A percentile compares a stretch with the other conserved stretches of the same genome.
Evolutionary conservation across 2,329 filamentous ascomycete species (phyloP).

Genomic region (Neophaeococcomyces mojaviensis): DNA sequence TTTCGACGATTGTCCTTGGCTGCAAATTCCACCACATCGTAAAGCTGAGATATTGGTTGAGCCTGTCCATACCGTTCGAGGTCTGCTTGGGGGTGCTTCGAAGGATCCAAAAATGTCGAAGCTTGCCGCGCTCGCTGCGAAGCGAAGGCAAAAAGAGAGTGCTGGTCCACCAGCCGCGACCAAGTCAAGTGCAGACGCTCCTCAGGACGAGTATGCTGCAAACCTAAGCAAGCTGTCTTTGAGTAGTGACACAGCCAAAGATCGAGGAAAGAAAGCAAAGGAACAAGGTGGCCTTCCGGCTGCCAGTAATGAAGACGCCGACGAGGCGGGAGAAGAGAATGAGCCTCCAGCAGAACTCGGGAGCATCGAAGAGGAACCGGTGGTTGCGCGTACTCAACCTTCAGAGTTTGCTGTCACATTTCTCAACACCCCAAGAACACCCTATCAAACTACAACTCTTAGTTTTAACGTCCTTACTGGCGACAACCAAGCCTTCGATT

Average conservation of each 20-base stretch:
- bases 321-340: neutral
- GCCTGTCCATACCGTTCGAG: slow-evolving; percentile 51
- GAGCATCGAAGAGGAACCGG: neutral
- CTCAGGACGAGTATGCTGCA: slow-evolving; percentile 16
- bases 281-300: neutral
- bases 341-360: neutral
- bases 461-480: slow-evolving; percentile 24
- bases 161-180: slow-evolving; percentile 42
- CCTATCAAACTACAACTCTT: slow-evolving; percentile 11
- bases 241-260: slow-evolving; percentile 8
- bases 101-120: slow-evolving; percentile 71
- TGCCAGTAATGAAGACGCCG: neutral
- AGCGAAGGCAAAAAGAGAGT: slow-evolving; percentile 65
- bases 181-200: neutral
- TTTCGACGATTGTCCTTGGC: slow-evolving; percentile 82
- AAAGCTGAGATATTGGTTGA: slow-evolving; percentile 57
- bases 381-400: slow-evolving; percentile 11
- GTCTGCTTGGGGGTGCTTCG: slow-evolving; percentile 71
- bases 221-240: slow-evolving; percentile 24
- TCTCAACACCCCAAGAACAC: slow-evolving; percentile 14
- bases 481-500: slow-evolving; percentile 45
- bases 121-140: slow-evolving; percentile 78
- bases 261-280: neutral
- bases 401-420: slow-evolving; percentile 21
- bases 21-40: slow-evolving; percentile 60